These are phyloP conservation scores for Pyrenochaeta sp. DNA, from an alignment of 2,329 filamentous ascomycete species.

Conservation along the genomic window DNA sequence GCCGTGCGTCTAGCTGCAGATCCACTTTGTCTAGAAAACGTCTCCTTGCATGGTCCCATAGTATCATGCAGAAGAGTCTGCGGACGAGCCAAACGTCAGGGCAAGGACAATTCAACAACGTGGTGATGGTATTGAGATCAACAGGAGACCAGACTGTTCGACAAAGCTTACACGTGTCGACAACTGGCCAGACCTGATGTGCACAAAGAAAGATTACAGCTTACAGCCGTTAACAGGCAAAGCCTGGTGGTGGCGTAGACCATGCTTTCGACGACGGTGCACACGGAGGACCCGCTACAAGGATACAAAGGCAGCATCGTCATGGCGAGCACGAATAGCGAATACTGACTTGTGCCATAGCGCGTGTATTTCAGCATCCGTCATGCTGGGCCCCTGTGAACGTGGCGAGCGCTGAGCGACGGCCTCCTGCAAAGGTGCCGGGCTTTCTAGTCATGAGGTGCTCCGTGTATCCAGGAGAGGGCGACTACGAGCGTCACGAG, in stretches of 20 bases:
- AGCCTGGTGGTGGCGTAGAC: conserved; percentile 14
- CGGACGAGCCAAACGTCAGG: conserved; percentile 11
- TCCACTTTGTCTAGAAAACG: conserved; percentile 34
- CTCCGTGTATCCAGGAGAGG: conserved; percentile 5
- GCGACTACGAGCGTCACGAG: conserved; percentile 17
- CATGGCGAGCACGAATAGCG: conserved; percentile 34
- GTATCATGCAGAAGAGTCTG: conserved; percentile 18
- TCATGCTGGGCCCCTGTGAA: conserved; percentile 16
- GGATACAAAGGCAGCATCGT: conserved; percentile 35
- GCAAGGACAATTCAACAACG: conserved; percentile 20
- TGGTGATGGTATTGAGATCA: conserved; percentile 13
- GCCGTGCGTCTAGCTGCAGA: conserved; percentile 28
- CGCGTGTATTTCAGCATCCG: conserved; percentile 20
- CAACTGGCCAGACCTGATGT: conserved; percentile 3
- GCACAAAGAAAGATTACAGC: conserved; percentile 6
- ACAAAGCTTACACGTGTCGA: conserved; percentile 12
- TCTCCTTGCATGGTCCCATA: conserved; percentile 31
- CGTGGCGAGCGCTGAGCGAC: conserved; percentile 31
- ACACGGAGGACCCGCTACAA: conserved; percentile 27
- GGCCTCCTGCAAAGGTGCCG: conserved; percentile 13
- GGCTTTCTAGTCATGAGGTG: conserved; percentile 24
- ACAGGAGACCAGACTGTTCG: conserved; percentile 7
- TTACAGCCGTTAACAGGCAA: conserved; percentile 4
- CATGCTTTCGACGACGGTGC: conserved; percentile 16
- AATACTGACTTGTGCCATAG: conserved; percentile 40